Evolutionary conservation across 257 asterid genomes (phyloP), one percentile per base, ranked within the genome.

Genomic region (Gentiana straminea): DNA sequence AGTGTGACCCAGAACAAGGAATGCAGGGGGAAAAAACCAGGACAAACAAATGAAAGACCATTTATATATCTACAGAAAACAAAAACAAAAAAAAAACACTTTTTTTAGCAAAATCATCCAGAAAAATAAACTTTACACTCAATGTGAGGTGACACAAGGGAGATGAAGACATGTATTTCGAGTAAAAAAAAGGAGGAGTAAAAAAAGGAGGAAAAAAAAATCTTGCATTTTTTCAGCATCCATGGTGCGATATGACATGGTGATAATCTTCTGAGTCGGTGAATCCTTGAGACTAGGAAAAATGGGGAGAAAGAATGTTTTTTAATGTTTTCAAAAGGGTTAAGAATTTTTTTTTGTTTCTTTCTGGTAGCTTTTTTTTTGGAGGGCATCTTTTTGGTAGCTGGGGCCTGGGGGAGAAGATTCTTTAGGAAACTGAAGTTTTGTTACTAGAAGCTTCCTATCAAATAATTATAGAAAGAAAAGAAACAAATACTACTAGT

Each of bases 211-310:
- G 7, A 50, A 10, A 35, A 68, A 50, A 39, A 44, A 36, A 0
- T 9, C 63, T 57, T 50, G 62, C 75, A 59, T 70, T 59, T 70
- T 70, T 38, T 64, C 70, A 58, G 70, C 64, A 11, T 70, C 75
- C 60, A 58, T 38, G 43, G 46, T 58, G 36, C 34, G 53, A 51
- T 52, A 54, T 51, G 58, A 49, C 73, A 62, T 63, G 53, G 32
- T 24, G 46, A n/a, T 11, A 15, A 8, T 52, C 44, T 56, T 11
- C n/a, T 24, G 24, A 24, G 24, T 24, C 24, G 24, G 24, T 24
- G 24, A 24, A 24, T 24, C 24, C 24, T 13, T 35, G 51, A 11
- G 4, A 38, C 68, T 46, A 50, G 59, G 24, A 55, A 61, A 38
- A 13, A 49, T 49, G 12, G 65, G 41, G 55, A 58, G 46, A 59